A percentile compares a stretch with the other conserved stretches of the same genome.
phyloP scores from a whole-genome alignment of 352 stramenopile species.

The Pythium dissimile region DNA sequence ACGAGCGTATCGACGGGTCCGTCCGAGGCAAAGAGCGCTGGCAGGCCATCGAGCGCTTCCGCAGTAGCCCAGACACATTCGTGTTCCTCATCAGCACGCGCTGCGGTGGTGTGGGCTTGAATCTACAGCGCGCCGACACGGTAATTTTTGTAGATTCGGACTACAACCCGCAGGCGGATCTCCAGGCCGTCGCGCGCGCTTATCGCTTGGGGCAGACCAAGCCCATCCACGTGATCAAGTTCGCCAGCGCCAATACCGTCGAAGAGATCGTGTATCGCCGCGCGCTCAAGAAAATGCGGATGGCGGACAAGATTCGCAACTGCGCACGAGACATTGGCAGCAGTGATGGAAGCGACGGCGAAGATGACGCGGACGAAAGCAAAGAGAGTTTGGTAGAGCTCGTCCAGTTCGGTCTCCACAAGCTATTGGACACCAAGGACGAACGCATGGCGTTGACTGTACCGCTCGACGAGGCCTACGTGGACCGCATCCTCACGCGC shows the following conservation, averaged over 20 bases:
- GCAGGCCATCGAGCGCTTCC: conserved; percentile 80
- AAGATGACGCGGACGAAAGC: conserved; percentile 32
- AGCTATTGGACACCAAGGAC: conserved; percentile 44
- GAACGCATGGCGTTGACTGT: conserved; percentile 35
- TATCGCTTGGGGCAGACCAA: conserved; percentile 75
- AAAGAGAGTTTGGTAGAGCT: conserved; percentile 55
- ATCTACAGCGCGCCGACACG: conserved; percentile 78
- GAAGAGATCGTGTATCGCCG: conserved; percentile 80
- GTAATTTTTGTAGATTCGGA: conserved; percentile 81
- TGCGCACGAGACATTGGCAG: conserved; percentile 37
- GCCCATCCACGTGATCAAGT: conserved; percentile 77
- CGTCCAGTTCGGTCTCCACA: conserved; percentile 74
- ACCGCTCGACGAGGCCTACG: conserved; percentile 54
- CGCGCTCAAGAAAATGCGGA: conserved; percentile 62
- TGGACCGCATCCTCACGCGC: conserved; percentile 45
- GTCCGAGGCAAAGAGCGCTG: conserved; percentile 74
- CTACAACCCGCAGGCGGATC: conserved; percentile 73
- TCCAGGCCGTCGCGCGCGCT: conserved; percentile 66
- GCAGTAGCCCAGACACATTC: conserved; percentile 87
- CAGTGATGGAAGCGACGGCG: conserved; percentile 25
- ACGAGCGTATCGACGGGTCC: conserved; percentile 76
- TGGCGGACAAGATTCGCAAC: conserved; percentile 70
- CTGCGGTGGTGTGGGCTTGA: conserved; percentile 65
- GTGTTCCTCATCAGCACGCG: conserved; percentile 77
- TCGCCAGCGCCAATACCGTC: conserved; percentile 68